Evolutionary conservation across 805 yeast genomes (phyloP).

Genomic region (Monosporozyma aerobia): DNA sequence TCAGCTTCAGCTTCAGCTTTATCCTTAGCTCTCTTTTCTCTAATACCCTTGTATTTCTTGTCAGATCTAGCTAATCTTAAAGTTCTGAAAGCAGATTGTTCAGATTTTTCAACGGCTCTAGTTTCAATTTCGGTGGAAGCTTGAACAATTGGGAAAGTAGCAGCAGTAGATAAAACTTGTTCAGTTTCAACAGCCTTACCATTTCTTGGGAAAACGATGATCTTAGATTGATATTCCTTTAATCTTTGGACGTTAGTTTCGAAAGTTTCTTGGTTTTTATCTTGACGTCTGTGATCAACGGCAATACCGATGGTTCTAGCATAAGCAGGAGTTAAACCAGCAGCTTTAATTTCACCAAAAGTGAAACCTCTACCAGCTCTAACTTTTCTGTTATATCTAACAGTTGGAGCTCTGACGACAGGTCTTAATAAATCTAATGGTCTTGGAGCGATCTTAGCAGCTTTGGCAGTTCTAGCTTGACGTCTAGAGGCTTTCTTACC

Average conservation of each 20-base stretch:
- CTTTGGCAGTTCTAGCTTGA: slow-evolving; percentile 85
- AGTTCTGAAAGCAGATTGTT: slow-evolving; percentile 84
- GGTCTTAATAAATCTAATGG: slow-evolving; percentile 97
- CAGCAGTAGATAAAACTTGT: slow-evolving; percentile 66
- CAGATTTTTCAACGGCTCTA: slow-evolving; percentile 77
- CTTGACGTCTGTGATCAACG: slow-evolving; percentile 99
- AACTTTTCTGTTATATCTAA: slow-evolving; percentile 98
- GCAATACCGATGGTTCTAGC: slow-evolving; percentile 98
- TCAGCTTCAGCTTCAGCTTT: slow-evolving; percentile 99
- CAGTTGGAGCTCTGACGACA: slow-evolving; percentile 96
- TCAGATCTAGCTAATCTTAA: slow-evolving; percentile 92
- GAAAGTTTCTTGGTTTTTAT: slow-evolving; percentile 93
- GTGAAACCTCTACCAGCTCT: slow-evolving; percentile 99
- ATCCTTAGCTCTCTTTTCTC: slow-evolving; percentile 96
- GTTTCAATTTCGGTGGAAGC: slow-evolving; percentile 62
- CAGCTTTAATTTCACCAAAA: slow-evolving; percentile 96
- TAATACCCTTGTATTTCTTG: slow-evolving; percentile 88
- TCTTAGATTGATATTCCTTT: slow-evolving; percentile 90
- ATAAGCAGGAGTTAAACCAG: slow-evolving; percentile 84
- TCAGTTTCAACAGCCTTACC: slow-evolving; percentile 62
- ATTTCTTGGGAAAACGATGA: slow-evolving; percentile 93
- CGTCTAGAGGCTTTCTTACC: slow-evolving; percentile 98
- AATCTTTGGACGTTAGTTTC: slow-evolving; percentile 93
- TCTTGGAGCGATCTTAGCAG: slow-evolving; percentile 94
- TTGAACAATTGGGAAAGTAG: slow-evolving; percentile 88